These are phyloP conservation scores for Penicillium brasilianum DNA, from an alignment of 2,329 filamentous ascomycete species.

Conservation along the genomic window DNA sequence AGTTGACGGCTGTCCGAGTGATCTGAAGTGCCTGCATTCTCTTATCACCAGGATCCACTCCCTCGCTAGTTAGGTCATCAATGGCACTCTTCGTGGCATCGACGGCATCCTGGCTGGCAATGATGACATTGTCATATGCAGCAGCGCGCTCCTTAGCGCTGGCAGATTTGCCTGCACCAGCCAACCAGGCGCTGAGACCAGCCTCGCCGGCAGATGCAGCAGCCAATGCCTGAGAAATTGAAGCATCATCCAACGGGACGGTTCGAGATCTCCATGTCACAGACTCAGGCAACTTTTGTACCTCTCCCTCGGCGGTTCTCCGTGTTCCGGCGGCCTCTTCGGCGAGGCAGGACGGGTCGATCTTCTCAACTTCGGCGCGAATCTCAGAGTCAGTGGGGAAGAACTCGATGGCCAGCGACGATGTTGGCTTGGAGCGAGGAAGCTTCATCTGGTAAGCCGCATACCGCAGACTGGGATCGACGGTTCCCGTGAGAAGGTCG, in stretches of 20 bases:
- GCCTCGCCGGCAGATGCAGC: conserved; percentile 64
- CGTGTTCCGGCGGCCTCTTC: conserved; percentile 60
- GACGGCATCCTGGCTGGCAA: conserved; percentile 88
- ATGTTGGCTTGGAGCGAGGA: conserved; percentile 80
- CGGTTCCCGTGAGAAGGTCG: conserved; percentile 81
- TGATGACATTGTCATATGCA: conserved; percentile 89
- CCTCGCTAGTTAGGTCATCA: conserved; percentile 84
- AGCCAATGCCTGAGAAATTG: conserved; percentile 83
- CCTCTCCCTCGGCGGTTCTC: conserved; percentile 49
- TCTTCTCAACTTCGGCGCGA: conserved; percentile 68
- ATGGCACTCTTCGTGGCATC: conserved; percentile 93
- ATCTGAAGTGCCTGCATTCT: conserved; percentile 93
- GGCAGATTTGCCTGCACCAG: conserved; percentile 46
- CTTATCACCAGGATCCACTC: conserved; percentile 79
- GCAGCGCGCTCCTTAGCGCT: conserved; percentile 70
- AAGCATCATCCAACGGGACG: conserved; percentile 89
- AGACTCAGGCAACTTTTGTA: conserved; percentile 66
- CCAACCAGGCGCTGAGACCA: conserved; percentile 55
- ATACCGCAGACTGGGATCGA: conserved; percentile 92
- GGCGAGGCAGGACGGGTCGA: conserved; percentile 71
- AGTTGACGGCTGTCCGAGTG: conserved; percentile 90
- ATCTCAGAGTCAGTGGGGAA: conserved; percentile 71
- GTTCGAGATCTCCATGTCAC: conserved; percentile 85
- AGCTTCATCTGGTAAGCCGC: conserved; percentile 91
- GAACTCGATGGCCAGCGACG: conserved; percentile 75